Evolutionary conservation across 768 basidiomycete genomes (phyloP), one percentile per base, ranked within the genome.

Genomic region (Phlegmacium glaucopus): DNA sequence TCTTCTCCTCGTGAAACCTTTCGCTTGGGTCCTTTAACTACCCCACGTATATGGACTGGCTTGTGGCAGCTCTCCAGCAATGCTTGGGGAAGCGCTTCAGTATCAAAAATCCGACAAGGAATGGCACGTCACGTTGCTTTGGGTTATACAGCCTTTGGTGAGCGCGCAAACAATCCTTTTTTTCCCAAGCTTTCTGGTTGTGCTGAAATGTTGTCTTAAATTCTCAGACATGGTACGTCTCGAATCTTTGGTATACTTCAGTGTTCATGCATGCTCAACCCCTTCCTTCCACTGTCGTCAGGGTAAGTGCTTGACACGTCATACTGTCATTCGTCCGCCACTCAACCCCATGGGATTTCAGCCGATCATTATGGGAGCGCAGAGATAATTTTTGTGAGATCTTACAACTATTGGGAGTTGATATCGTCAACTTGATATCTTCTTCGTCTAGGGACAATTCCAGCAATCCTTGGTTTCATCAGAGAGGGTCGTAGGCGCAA

Each of bases 361-460:
- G 90, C 90, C 57, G 90, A 92, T 70, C 90, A 92, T 67, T 92
- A 92, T 71, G 90, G 90, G 12, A 80, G 82, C 57, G 80, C 90
- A 16, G 90, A 92, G 62, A 78, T 87, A 50, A 77, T 90, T 50
- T 91, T 87, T 53, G 90, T 90, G 66, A 45, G 80, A 65, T 13
- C 22, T 37, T 32, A 48, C 32, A 50, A 46, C n/a, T 48, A 41
- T 39, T 45, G 38, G 17, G 22, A 22, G 22, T 38, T 47, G 36
- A 28, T 37, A 22, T 45, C 46, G 7, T 45, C 47, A 45, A 44
- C 43, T 37, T 50, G 39, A 49, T 34, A 16, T 30, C 50, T 39
- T n/a, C 28, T 44, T 44, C 39, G 16, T 30, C 6, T 63, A 91
- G 89, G 90, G 89, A 10, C 80, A 85, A 61, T 87, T 87, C 65